phyloP scores from a whole-genome alignment of 441 rosid genomes.

The Pelargonium cotyledonis region DNA sequence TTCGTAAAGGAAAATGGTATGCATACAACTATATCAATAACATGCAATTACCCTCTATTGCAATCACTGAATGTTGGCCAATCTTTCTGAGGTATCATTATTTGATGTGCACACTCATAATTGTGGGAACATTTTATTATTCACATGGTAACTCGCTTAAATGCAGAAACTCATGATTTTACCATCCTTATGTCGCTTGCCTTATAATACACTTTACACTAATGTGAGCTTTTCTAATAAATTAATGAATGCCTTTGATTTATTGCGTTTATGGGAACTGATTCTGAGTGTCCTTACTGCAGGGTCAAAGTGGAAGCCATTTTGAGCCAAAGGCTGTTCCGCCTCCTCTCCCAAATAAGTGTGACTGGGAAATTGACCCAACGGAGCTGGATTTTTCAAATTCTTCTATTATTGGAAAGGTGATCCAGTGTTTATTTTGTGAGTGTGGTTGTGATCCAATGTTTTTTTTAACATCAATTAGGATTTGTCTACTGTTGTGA shows the following conservation, averaged over 20 bases:
- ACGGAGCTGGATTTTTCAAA: slow-evolving; percentile 84
- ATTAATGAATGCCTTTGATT: slow-evolving; percentile 2
- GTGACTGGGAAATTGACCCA: slow-evolving; percentile 99
- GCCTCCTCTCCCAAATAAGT: slow-evolving; percentile 90
- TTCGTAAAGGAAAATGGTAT: background rate
- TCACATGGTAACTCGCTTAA: too few species aligned
- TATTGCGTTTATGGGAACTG: slow-evolving; percentile 8
- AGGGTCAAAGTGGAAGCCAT: slow-evolving; percentile 99
- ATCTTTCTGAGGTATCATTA: background rate
- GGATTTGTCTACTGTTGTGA: background rate
- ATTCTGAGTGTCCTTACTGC: slow-evolving; percentile 21
- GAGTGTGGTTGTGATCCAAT: too few species aligned
- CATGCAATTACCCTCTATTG: background rate
- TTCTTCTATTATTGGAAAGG: slow-evolving; percentile 78
- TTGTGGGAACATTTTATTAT: too few species aligned
- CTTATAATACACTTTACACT: background rate
- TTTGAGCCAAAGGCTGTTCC: slow-evolving; percentile 92
- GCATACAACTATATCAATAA: background rate
- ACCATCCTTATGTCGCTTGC: background rate
- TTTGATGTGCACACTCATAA: background rate
- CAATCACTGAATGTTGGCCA: background rate
- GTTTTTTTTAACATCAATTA: background rate
- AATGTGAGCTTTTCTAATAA: background rate
- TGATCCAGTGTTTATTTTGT: background rate
- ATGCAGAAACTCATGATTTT: background rate